Percentiles rank a stretch among this genome's conserved stretches.
These are phyloP conservation scores for Coemansia sp. DNA, from an alignment of 192 early-diverging fungal genomes.

Conservation along the genomic window DNA sequence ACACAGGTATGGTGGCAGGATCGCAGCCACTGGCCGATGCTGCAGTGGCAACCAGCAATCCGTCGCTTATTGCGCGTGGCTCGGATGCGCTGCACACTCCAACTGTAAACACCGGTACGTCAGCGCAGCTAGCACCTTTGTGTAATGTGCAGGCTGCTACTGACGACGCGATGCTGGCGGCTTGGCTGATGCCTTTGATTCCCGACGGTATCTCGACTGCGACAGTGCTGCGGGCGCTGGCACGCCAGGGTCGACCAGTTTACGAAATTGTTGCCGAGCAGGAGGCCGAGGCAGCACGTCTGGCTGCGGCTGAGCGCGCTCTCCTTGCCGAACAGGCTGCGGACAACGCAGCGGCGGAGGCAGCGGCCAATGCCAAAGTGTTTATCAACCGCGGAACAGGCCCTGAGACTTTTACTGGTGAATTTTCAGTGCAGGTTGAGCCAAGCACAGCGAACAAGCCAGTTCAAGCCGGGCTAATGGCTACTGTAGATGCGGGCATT, in stretches of 20 bases:
- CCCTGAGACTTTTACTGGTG: conserved; percentile 11
- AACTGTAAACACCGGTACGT: conserved; percentile 1
- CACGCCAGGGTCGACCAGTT: conserved; percentile 32
- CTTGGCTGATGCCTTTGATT: conserved; percentile 45
- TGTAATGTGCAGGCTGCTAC: conserved; percentile 19
- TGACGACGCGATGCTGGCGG: conserved; percentile 22
- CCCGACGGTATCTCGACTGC: conserved; percentile 25
- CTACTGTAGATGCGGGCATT: conserved; percentile 17
- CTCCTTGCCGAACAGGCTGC: conserved; percentile 22
- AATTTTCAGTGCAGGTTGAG: conserved; percentile 33
- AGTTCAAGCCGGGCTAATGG: conserved; percentile 16
- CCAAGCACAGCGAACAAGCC: conserved; percentile 16
- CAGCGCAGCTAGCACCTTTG: conserved; percentile 6
- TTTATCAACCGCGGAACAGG: conserved; percentile 27
- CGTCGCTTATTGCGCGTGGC: conserved; percentile 23
- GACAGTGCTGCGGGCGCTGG: conserved; percentile 32
- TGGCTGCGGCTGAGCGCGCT: conserved; percentile 26
- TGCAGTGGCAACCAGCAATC: conserved; percentile 15
- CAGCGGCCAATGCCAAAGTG: conserved; percentile 24
- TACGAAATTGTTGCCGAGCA: conserved; percentile 32
- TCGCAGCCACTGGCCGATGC: conserved; percentile 14
- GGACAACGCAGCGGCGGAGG: conserved; percentile 9
- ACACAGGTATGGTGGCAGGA: conserved; percentile 11
- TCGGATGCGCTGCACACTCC: conserved; percentile 11
- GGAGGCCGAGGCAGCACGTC: conserved; percentile 22